Evolutionary conservation across 2,329 filamentous ascomycete species (phyloP), one percentile per base, ranked within the genome.

Genomic region (Trichophyton verrucosum): DNA sequence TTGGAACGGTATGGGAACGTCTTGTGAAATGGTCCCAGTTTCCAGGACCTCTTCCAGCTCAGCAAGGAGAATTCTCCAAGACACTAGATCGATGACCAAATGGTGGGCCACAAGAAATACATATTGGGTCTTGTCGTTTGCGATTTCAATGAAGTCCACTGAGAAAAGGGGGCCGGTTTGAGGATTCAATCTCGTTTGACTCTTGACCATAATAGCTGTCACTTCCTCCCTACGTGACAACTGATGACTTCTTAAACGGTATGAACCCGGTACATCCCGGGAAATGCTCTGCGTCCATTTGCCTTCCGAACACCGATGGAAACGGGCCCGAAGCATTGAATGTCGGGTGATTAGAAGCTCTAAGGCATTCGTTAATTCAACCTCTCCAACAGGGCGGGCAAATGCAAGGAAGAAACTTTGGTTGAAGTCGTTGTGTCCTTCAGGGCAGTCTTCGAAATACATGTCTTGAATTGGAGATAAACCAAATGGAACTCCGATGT

Each of bases 111-210:
- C 70, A 61, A 75, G 65, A 1, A 70, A 74, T 33, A 75, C 30
- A 0, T 73, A 59, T 44, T 63, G 63, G 3, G 69, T 66, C 13
- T 55, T 24, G 15, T 67, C 65, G 0, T 70, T 69, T 42, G 73
- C 63, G 2, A 74, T 61, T 4, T 72, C 64, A 61, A 79, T 75
- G 8, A 78, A 63, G 59, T 79, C 75, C 2, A 75, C 69, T 0
- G 74, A 73, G 36, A 79, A 66, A 0, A 77, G 64, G 1, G 77
- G 73, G 0, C 73, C 73, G 17, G 68, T 64, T n/a, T 73, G 67
- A 36, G 68, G 69, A 61, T 73, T 68, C 53, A 76, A 72, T 27
- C 65, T 68, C 2, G 64, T 65, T 60, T 75, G 73, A 57, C 70
- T 73, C 1, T 68, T 63, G 0, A 66, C 64, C 36, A 74, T 65